These are phyloP conservation scores for Goniomonas avonlea DNA, from an alignment of 78 protist species.

Conservation along the genomic window DNA sequence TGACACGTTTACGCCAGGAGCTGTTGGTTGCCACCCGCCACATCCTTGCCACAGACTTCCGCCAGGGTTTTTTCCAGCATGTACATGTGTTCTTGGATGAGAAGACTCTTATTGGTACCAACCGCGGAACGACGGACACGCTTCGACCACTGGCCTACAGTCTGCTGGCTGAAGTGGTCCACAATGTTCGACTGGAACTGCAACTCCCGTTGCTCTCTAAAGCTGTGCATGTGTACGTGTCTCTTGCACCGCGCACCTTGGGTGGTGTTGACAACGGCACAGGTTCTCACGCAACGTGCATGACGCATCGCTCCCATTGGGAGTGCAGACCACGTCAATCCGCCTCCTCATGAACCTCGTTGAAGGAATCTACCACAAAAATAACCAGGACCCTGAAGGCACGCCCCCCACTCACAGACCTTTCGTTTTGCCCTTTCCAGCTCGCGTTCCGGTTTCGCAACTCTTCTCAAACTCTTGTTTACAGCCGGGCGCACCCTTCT, in stretches of 20 bases:
- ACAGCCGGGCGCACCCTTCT: constrained; percentile 43
- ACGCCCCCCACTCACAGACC: not conserved
- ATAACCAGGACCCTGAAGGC: not conserved
- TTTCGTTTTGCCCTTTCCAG: too few species aligned
- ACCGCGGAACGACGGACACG: constrained; percentile 24
- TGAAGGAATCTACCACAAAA: constrained; percentile 58
- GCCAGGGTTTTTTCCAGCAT: constrained; percentile 59
- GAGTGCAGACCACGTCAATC: constrained; percentile 72
- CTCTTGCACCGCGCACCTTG: not conserved
- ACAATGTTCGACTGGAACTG: too few species aligned
- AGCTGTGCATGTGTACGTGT: too few species aligned
- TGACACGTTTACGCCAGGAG: constrained; percentile 38
- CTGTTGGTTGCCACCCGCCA: constrained; percentile 72
- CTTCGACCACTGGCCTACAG: constrained; percentile 72
- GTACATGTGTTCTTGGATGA: constrained; percentile 75
- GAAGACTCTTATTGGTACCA: constrained; percentile 50
- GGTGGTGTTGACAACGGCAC: constrained; percentile 39
- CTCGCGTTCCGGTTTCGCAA: too few species aligned
- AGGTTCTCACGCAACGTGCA: constrained; percentile 69
- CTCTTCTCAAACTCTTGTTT: too few species aligned
- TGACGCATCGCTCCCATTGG: constrained; percentile 65
- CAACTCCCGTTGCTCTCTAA: too few species aligned
- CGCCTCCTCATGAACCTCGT: constrained; percentile 75
- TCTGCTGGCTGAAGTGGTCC: constrained; percentile 81
- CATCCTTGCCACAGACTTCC: constrained; percentile 75